Evolutionary conservation across 2,329 filamentous ascomycete species (phyloP), one percentile per base, ranked within the genome.

Genomic region (Cladosporium sp.): DNA sequence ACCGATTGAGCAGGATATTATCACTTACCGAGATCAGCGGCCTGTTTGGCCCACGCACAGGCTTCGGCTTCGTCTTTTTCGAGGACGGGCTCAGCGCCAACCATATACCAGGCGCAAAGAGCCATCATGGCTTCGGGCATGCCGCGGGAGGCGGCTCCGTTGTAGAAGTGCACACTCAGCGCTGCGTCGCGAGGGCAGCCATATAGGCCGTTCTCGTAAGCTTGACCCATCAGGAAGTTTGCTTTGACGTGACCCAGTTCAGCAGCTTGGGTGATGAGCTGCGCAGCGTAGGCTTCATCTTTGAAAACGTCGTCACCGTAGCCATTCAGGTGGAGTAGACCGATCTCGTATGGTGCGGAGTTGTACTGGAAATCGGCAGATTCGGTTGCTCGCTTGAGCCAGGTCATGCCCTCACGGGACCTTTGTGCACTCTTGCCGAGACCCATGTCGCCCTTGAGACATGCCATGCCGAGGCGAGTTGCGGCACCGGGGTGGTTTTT

Each of bases 41-140:
- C 90, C 68, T 87, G 86, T 67, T 85, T 86, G 15, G 94, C 92
- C 94, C 94, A 99, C 72, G 96, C 92, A 68, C 95, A 97, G 9
- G 94, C 94, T 73, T 99, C 94, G 65, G 88, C 88, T 72, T 97
- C 93, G 67, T 99, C 93, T 74, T 94, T 96, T 60, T 96, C 92
- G 20, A 99, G 77, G 13, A 97, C 85, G 0, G 92, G 91, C 64
- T 92, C 89, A 1, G 94, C 94, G 10, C 94, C 94, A 39, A 97
- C 89, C 81, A 97, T 89, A 73, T 97, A 99, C 94, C 94, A 99
- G 10, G 94, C 94, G 74, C 94, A 99, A 8, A 99, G 80, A 4
- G 93, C 93, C 92, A 99, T 96, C 91, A 97, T 97, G 48, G 91
- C 93, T 48, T 86, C 83, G 0, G 91, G 81, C 68, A 97, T 89